Base-by-base conservation (phyloP, 1,284 basidiomycete genomes). In the Heterobasidion occidentale region DNA sequence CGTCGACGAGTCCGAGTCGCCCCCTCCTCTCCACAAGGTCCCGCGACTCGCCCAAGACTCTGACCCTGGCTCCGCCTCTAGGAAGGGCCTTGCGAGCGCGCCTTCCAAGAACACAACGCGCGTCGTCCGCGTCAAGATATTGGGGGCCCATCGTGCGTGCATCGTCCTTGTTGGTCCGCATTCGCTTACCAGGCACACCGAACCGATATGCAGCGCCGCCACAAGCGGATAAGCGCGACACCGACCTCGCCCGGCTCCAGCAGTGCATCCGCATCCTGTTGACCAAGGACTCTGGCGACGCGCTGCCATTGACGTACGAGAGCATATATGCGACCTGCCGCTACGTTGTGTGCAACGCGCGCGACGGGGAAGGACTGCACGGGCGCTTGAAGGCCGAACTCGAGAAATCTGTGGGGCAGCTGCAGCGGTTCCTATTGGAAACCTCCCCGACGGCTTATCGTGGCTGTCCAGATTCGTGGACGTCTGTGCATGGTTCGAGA, bases 11-110 rank as follows among this genome's bases (percentile, higher is more conserved):
- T 45, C 61, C 59, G 76, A 75, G 70, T 77, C 74, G 64, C 77
- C 73, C 65, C 79, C 79, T 71, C 81, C 79, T 72, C 79, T 79
- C 61, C 78, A 77, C 70, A 89, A 89, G 75, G 79, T 79, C 60
- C 76, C 81, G 62, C 83, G 84, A 62, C 72, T 85, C 68, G 77
- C 78, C 61, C 71, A 71, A 63, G 81, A 83, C 71, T 80, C 78
- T 69, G 83, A 88, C 68, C 75, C 79, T 62, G 75, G 76, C 65
- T 81, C 84, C 66, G 79, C 83, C 53, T 70, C 75, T 70, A 81
- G 83, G 49, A 75, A 71, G 46, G 64, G 65, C 57, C 46, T 53
- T 49, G 60, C 36, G 36, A 27, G 48, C 27, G 51, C 47, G 42
- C 56, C 27, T 9, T 15, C 34, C 27, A 27, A 46, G 7, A 47